Evolutionary conservation across 768 basidiomycete genomes (phyloP), one percentile per base, ranked within the genome.

Genomic region (Lentinula detonsa): DNA sequence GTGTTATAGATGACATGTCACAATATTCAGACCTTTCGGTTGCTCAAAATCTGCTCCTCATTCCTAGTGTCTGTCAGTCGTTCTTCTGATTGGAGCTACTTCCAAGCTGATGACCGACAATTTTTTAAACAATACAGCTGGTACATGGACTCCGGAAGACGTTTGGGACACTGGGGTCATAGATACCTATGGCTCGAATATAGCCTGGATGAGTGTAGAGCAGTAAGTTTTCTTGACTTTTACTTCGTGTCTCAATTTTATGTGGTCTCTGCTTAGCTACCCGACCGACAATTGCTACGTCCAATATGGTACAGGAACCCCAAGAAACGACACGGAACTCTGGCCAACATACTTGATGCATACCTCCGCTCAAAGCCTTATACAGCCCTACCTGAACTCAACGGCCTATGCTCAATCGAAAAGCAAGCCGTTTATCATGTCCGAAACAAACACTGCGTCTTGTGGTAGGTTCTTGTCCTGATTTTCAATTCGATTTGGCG

Each of bases 281-380:
- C 37, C 63, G 74, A 76, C 48, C 42, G 80, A 88, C 71, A 90
- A 89, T 63, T 90, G 88, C 63, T 79, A 73, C 23, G 81, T 80
- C 5, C 69, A 74, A 59, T 86, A 74, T 57, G 75, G 74, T 5
- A 72, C 74, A 18, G 61, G 63, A 0, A 66, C 69, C 34, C 66
- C 71, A 37, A 64, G 64, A 45, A 71, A 77, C 62, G 80, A 80
- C 6, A 85, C 84, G 64, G 67, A 69, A 13, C 68, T 76, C 16
- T 83, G 91, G 67, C 70, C 78, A 1, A 62, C 65, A 9, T 92
- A 83, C 70, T 77, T 92, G 40, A 82, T 75, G 34, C 91, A 93
- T 68, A 73, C 77, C 2, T 72, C 81, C 7, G 81, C 81, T 3
- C 71, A 76, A 21, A 66, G 66, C 35, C 74, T 91, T 21, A 78